Evolutionary conservation across 257 asterid genomes (phyloP).

Genomic region (Solanum phureja): DNA sequence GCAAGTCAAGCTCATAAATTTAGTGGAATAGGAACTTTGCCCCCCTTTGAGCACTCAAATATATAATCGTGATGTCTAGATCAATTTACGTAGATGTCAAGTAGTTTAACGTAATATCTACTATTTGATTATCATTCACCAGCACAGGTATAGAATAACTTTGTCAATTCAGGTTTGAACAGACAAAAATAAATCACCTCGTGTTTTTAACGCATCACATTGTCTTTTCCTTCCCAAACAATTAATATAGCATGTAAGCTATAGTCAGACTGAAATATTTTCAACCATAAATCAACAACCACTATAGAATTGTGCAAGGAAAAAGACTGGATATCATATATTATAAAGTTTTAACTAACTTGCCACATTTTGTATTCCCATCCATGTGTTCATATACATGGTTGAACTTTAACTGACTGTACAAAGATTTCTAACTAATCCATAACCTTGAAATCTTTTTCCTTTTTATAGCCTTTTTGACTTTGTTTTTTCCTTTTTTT

Average conservation of each 20-base stretch:
- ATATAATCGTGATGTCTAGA: background rate
- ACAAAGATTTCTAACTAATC: background rate
- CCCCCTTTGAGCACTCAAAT: background rate
- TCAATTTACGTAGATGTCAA: no score
- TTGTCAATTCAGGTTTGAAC: fast-evolving
- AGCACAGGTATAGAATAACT: fast-evolving
- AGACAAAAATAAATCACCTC: background rate
- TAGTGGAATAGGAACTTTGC: background rate
- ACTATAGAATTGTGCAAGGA: background rate
- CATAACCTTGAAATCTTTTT: background rate
- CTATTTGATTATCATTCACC: background rate
- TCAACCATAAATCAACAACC: background rate
- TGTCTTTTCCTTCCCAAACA: background rate
- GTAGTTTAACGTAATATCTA: no score
- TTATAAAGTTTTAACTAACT: background rate
- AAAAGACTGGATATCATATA: background rate
- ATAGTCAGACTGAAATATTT: background rate
- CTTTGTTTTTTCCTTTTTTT: background rate
- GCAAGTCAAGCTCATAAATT: background rate
- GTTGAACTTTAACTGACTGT: background rate
- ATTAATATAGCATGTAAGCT: background rate
- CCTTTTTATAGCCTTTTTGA: background rate
- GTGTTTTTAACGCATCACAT: no score
- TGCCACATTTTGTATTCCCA: background rate
- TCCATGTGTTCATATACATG: background rate